Percentiles rank a stretch among this genome's conserved stretches.
Evolutionary conservation across 805 yeast species (phyloP).

Genomic region (Torulaspora gathmanii): DNA sequence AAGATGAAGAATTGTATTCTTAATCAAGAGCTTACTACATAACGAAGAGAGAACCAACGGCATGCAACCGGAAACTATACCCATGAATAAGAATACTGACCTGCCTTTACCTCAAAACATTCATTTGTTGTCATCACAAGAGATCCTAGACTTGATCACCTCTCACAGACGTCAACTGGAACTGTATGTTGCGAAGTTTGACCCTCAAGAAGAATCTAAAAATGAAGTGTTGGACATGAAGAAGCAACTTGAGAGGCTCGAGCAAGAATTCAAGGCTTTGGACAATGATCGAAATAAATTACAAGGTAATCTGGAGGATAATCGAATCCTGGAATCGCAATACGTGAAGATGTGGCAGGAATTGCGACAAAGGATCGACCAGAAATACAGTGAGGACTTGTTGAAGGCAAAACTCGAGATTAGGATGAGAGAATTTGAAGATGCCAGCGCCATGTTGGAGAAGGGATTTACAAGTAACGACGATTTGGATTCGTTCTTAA

Average conservation of each 20-base stretch:
- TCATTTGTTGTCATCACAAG: slow-evolving; percentile 24
- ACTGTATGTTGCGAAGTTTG: slow-evolving; percentile 24
- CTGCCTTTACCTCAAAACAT: slow-evolving; percentile 24
- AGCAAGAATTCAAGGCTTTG: slow-evolving; percentile 21
- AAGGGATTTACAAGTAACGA: slow-evolving; percentile 20
- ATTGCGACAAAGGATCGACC: slow-evolving; percentile 36
- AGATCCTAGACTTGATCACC: slow-evolving; percentile 20
- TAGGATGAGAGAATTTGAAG: slow-evolving; percentile 34
- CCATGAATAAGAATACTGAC: neutral
- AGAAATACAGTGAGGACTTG: slow-evolving; percentile 38
- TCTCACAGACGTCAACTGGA: slow-evolving; percentile 17
- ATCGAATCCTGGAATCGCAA: slow-evolving; percentile 29
- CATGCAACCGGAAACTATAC: neutral
- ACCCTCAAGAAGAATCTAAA: slow-evolving; percentile 16
- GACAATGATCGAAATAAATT: slow-evolving; percentile 29
- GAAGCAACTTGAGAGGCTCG: slow-evolving; percentile 19
- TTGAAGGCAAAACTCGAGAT: slow-evolving; percentile 32
- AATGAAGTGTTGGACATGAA: slow-evolving; percentile 11
- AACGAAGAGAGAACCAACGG: neutral
- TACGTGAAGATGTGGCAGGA: slow-evolving; percentile 38
- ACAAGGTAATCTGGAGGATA: slow-evolving; percentile 24
- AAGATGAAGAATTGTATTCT: too few relatives aligned
- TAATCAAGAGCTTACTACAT: neutral
- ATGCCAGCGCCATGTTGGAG: slow-evolving; percentile 18
- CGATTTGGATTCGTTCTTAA: slow-evolving; percentile 39